A percentile compares a stretch with the other conserved stretches of the same genome.
Evolutionary conservation across 495 filamentous ascomycete species (phyloP).

Genomic region (Glonium stellatum): DNA sequence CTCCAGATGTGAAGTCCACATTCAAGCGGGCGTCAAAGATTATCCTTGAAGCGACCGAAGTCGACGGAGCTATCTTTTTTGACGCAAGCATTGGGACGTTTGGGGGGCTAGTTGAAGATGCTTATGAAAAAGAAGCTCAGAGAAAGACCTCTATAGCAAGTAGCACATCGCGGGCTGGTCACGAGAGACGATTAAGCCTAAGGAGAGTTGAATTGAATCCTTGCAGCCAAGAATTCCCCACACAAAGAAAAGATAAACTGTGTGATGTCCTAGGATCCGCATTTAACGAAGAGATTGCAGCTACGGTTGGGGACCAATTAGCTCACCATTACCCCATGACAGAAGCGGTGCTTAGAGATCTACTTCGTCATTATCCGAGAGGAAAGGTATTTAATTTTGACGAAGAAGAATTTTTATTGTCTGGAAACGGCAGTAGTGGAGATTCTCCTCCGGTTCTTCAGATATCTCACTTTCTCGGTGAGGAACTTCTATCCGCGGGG

Average conservation of each 20-base stretch:
- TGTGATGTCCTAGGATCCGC: constrained; percentile 25
- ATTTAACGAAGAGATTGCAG: constrained; percentile 38
- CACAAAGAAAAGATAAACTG: constrained; percentile 16
- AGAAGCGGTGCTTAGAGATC: constrained; percentile 42
- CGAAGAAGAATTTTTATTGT: too few species aligned
- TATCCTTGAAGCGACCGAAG: constrained; percentile 20
- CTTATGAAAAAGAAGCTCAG: background rate
- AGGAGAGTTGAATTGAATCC: too few species aligned
- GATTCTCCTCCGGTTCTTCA: too few species aligned
- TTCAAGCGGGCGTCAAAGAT: constrained; percentile 22
- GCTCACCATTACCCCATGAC: constrained; percentile 25
- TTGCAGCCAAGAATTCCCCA: too few species aligned
- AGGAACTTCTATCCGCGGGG: too few species aligned
- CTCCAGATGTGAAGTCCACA: constrained; percentile 16
- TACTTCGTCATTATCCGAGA: constrained; percentile 53
- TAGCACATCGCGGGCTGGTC: too few species aligned
- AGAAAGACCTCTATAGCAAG: too few species aligned
- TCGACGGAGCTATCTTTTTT: constrained; percentile 22
- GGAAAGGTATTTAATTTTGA: constrained; percentile 56
- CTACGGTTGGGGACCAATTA: background rate
- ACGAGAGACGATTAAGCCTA: too few species aligned
- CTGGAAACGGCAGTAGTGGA: too few species aligned
- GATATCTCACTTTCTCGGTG: too few species aligned
- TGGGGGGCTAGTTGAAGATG: constrained; percentile 23
- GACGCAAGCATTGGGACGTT: constrained; percentile 26